Percentiles rank a stretch among this genome's conserved stretches.
Conservation (phyloP, 2,329 filamentous ascomycete genomes). For the Bipolaris zeicola region DNA sequence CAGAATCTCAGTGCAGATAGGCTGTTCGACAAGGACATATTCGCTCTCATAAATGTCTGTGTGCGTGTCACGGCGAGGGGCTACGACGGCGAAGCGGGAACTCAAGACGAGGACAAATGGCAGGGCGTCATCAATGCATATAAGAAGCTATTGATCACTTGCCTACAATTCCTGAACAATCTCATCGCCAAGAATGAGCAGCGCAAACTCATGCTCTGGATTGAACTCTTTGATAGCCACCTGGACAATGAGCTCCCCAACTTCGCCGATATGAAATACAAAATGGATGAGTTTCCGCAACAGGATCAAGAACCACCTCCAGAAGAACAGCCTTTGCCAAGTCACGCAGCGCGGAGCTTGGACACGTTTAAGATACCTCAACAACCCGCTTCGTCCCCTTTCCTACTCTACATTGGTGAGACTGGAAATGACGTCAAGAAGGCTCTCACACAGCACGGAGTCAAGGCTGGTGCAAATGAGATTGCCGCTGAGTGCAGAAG, state of each 20-base stretch:
- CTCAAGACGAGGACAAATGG: slow-evolving; percentile 67
- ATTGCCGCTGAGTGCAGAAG: slow-evolving; percentile 50
- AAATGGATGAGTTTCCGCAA: slow-evolving; percentile 39
- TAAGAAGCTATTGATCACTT: slow-evolving; percentile 69
- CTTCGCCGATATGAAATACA: slow-evolving; percentile 46
- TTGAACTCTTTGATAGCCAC: slow-evolving; percentile 67
- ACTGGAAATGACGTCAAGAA: slow-evolving; percentile 49
- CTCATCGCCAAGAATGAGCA: slow-evolving; percentile 69
- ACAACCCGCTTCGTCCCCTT: slow-evolving; percentile 49
- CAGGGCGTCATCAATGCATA: slow-evolving; percentile 69
- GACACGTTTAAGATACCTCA: slow-evolving; percentile 45
- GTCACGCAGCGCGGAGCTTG: slow-evolving; percentile 30
- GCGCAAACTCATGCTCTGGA: slow-evolving; percentile 68
- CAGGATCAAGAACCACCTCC: slow-evolving; percentile 26
- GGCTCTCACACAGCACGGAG: slow-evolving; percentile 41
- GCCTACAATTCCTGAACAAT: slow-evolving; percentile 70
- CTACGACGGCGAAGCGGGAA: slow-evolving; percentile 67
- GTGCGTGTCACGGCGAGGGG: slow-evolving; percentile 68
- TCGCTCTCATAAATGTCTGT: slow-evolving; percentile 67
- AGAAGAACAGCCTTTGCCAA: slow-evolving; percentile 18
- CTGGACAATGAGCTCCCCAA: slow-evolving; percentile 48
- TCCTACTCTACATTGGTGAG: slow-evolving; percentile 49
- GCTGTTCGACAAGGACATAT: slow-evolving; percentile 65
- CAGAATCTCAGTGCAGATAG: slow-evolving; percentile 67
- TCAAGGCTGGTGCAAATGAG: slow-evolving; percentile 48